These are phyloP conservation scores for Sarocladium oryzae DNA, from an alignment of 2,329 filamentous ascomycete genomes.

Conservation along the genomic window DNA sequence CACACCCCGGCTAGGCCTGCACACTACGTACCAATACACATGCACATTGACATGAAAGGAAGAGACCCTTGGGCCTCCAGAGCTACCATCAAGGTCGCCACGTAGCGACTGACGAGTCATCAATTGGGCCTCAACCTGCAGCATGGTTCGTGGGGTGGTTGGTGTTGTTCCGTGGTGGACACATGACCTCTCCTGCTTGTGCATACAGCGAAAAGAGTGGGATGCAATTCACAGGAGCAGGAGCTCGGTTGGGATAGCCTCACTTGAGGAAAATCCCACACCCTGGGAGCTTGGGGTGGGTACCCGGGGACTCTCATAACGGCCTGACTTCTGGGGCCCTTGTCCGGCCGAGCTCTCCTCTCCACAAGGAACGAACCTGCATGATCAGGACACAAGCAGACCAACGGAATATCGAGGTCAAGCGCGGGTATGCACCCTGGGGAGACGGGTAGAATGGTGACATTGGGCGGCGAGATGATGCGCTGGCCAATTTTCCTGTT, in stretches of 20 bases:
- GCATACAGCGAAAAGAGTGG: background rate
- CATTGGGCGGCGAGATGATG: constrained; percentile 26
- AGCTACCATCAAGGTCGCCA: background rate
- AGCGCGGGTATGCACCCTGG: constrained; percentile 4
- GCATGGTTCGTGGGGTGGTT: background rate
- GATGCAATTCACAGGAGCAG: background rate
- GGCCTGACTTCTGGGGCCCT: background rate
- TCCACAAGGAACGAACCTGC: background rate
- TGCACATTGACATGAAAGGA: too few species aligned
- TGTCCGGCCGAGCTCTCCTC: background rate
- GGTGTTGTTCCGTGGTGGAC: background rate
- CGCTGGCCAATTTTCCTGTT: background rate
- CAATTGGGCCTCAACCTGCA: constrained; percentile 1
- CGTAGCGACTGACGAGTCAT: background rate
- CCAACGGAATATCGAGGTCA: constrained; percentile 7
- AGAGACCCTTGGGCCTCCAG: background rate
- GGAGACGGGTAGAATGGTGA: background rate
- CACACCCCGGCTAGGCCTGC: constrained; percentile 1
- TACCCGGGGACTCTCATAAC: background rate
- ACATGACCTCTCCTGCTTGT: background rate
- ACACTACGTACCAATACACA: background rate
- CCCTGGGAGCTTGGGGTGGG: background rate
- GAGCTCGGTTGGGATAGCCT: constrained; percentile 3
- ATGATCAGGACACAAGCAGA: background rate
- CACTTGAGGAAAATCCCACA: background rate